Conservation (phyloP, 805 yeast species). For the Citeromyces matritensis region DNA sequence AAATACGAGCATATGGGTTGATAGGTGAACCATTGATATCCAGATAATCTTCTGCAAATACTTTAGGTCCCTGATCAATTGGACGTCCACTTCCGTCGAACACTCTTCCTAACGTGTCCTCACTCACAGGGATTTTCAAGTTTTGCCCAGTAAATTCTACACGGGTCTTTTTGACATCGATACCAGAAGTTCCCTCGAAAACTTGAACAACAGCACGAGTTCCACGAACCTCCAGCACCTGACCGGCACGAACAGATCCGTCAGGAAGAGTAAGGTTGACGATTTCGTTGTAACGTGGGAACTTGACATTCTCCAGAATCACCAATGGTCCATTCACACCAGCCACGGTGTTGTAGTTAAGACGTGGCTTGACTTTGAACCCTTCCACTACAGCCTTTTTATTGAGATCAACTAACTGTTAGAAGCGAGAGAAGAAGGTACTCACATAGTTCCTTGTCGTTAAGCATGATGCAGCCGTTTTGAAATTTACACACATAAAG, state of each 20-base stretch:
- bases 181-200: slow-evolving; percentile 97
- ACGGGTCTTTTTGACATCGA: slow-evolving; percentile 93
- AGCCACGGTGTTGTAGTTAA: slow-evolving; percentile 90
- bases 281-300: slow-evolving; percentile 89
- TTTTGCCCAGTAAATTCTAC: slow-evolving; percentile 96
- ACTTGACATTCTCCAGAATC: slow-evolving; percentile 72
- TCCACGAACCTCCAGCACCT: slow-evolving; percentile 95
- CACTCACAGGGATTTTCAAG: slow-evolving; percentile 87
- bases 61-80: slow-evolving; percentile 95
- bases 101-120: slow-evolving; percentile 94
- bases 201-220: slow-evolving; percentile 97
- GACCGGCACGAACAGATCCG: slow-evolving; percentile 91
- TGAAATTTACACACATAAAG: slow-evolving; percentile 1
- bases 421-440: not conserved
- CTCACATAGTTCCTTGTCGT: slow-evolving; percentile 23
- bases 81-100: slow-evolving; percentile 99
- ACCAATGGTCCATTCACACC: slow-evolving; percentile 99
- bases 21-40: slow-evolving; percentile 99
- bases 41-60: slow-evolving; percentile 94
- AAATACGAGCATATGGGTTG: slow-evolving; percentile 95
- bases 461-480: slow-evolving; percentile 11
- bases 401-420: slow-evolving; percentile 47
- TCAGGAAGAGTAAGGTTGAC: slow-evolving; percentile 95
- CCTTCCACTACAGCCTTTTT: slow-evolving; percentile 87
- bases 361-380: slow-evolving; percentile 80